phyloP scores from a whole-genome alignment of 2,329 filamentous ascomycete genomes.

The Emydomyces testavorans region DNA sequence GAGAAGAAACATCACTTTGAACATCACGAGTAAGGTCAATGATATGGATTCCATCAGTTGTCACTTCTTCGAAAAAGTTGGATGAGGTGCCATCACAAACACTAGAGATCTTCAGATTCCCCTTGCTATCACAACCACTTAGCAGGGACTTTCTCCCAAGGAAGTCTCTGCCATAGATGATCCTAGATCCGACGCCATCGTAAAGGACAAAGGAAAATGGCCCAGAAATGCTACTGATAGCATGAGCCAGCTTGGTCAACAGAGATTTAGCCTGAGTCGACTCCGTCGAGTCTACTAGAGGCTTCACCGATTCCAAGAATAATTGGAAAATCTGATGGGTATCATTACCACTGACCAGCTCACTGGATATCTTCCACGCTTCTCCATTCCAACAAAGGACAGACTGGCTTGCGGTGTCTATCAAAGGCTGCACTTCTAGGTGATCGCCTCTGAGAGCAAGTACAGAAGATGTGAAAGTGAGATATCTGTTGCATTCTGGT shows the following conservation, averaged over 20 bases:
- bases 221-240: slow-evolving; percentile 55
- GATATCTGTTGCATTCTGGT: slow-evolving; percentile 12
- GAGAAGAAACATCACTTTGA: neutral
- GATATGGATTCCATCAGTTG: slow-evolving; percentile 69
- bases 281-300: slow-evolving; percentile 7
- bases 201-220: slow-evolving; percentile 86
- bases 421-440: slow-evolving; percentile 61
- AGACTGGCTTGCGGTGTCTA: slow-evolving; percentile 46
- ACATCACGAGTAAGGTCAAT: slow-evolving; percentile 41
- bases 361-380: slow-evolving; percentile 62
- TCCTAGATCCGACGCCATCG: slow-evolving; percentile 47
- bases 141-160: slow-evolving; percentile 78
- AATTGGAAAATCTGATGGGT: slow-evolving; percentile 55
- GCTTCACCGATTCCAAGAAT: slow-evolving; percentile 39
- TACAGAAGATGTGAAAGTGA: slow-evolving; percentile 66
- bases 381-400: slow-evolving; percentile 96
- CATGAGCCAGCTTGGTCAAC: slow-evolving; percentile 28
- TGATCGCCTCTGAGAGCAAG: slow-evolving; percentile 73
- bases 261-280: slow-evolving; percentile 17
- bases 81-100: slow-evolving; percentile 45
- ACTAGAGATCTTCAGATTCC: slow-evolving; percentile 55
- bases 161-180: slow-evolving; percentile 80
- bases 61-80: slow-evolving; percentile 62
- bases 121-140: slow-evolving; percentile 38
- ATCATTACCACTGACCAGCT: slow-evolving; percentile 60